A percentile compares a stretch with the other conserved stretches of the same genome.
These are phyloP conservation scores for Torrubiella hemipterigena DNA, from an alignment of 2,329 filamentous ascomycete species.

Conservation along the genomic window DNA sequence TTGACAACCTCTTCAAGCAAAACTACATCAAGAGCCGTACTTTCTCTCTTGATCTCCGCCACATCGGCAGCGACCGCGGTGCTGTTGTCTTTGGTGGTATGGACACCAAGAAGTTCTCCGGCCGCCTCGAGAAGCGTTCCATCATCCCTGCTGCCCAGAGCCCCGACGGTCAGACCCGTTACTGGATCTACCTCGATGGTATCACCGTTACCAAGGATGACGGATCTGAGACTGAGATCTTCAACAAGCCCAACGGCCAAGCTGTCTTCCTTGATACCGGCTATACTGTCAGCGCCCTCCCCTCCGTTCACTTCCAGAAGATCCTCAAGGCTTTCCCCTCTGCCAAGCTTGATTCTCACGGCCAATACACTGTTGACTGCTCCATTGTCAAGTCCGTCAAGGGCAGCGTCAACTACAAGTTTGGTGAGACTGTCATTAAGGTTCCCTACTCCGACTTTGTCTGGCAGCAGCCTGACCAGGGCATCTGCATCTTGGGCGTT, in stretches of 20 bases:
- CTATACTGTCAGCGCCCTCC: constrained; percentile 55
- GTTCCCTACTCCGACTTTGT: constrained; percentile 35
- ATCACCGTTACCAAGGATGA: constrained; percentile 20
- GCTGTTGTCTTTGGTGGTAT: constrained; percentile 42
- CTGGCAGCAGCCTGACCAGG: constrained; percentile 20
- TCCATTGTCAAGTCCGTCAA: constrained; percentile 14
- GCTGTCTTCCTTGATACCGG: constrained; percentile 53
- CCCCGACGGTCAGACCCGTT: constrained; percentile 22
- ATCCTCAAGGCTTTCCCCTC: constrained; percentile 31
- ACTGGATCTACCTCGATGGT: constrained; percentile 28
- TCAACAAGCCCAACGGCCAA: constrained; percentile 23
- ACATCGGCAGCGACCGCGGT: constrained; percentile 16
- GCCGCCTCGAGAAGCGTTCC: constrained; percentile 40
- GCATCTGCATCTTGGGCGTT: constrained; percentile 31
- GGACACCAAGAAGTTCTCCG: constrained; percentile 42
- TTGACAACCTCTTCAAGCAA: constrained; percentile 21
- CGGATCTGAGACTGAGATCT: constrained; percentile 28
- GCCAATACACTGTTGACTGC: constrained; percentile 38
- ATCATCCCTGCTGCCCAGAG: constrained; percentile 32
- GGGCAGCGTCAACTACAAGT: constrained; percentile 34
- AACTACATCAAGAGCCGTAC: constrained; percentile 24
- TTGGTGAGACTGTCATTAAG: constrained; percentile 30
- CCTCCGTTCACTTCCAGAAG: constrained; percentile 36
- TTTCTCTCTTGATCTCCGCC: constrained; percentile 22
- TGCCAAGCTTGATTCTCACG: constrained; percentile 26